Evolutionary conservation across 495 filamentous ascomycete genomes (phyloP), one percentile per base, ranked within the genome.

Genomic region (Aspergillus sclerotiicarbonarius): DNA sequence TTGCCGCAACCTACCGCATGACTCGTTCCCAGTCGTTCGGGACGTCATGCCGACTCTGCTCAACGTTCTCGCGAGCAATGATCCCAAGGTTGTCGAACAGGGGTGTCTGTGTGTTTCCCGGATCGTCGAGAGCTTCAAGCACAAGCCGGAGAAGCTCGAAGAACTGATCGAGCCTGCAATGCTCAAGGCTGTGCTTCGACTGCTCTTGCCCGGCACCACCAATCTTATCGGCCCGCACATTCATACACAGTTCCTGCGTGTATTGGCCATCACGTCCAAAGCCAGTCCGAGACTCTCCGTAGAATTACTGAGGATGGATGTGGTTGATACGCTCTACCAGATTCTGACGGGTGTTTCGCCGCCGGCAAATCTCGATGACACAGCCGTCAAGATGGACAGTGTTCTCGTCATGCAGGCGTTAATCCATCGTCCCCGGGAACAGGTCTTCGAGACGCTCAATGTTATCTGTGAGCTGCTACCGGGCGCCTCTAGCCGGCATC

Each of bases 361-460:
- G 7, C 94, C 94, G 20, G 83, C 77, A 62, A 89, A 89, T 43
- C 81, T 80, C 6, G 90, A 95, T 16, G 88, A 93, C 67, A 81
- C 90, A 31, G 88, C 90, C n/a, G 75, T 84, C 43, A 96, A 94
- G 73, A 91, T 97, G 67, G 93, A 98, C 74, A 96, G 90, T 67
- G 93, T 98, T 29, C 85, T 99, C 49, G 92, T 98, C 71, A 98
- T 99, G 95, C 94, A 99, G 68, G 92, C 94, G 31, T 75, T 99
- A 63, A 96, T 99, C 53, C 95, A 98, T 67, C 84, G 92, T 33
- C 94, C 94, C n/a, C 85, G 91, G 45, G 94, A 99, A 65, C 95
- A 98, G 69, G 88, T 99, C 25, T 92, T 90, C 64, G 95, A 99
- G 76, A 96, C 95, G 5, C 83, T 99, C 55, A 97, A 96, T 70